Base-by-base conservation (phyloP, 352 stramenopile genomes). In the Aphanomyces stellatus region DNA sequence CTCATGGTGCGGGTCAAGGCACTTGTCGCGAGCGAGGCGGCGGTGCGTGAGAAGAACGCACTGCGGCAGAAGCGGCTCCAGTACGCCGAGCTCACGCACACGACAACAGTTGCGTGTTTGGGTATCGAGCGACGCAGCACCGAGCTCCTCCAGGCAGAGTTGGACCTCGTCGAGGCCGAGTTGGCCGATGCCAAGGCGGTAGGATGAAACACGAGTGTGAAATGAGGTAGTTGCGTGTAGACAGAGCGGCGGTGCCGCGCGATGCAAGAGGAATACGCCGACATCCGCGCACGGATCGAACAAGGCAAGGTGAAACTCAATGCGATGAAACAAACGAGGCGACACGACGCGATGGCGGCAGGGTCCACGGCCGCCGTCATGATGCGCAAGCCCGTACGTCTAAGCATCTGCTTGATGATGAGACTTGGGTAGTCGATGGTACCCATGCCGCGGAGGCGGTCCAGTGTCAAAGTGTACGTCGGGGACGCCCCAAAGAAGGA, bases 121-220 rank as follows among this genome's bases (percentile, higher is more conserved):
- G 60, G 41, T 30, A 67, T 67, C 13, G 60, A 67, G 31, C 41
- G 49, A 35, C 25, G 34, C 5, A 57, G 40, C 40, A 57, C 31
- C 17, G 49, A 42, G 31, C 35, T 67, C 31, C 0, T 67, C 1
- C 41, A 67, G 34, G 8, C 7, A 8, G 60, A 67, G n/a, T 51
- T 67, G 15, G 60, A 55, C n/a, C n/a, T n/a, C 22, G n/a, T 67
- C n/a, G 60, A 67, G 8, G 17, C 11, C 42, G 60, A 67, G 27
- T 15, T 67, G 17, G n/a, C 19, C 11, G 30, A 41, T 31, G 60
- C 43, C 0, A 57, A 57, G 33, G 49, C 49, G 49, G 49, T 57
- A 30, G 22, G 30, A 34, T 13, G 8, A 51, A 22, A 24, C 42
- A n/a, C n/a, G n/a, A n/a, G 37, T 19, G n/a, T 46, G 37, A 46